Evolutionary conservation across 257 asterid species (phyloP).

Genomic region (Primulina tabacum): DNA sequence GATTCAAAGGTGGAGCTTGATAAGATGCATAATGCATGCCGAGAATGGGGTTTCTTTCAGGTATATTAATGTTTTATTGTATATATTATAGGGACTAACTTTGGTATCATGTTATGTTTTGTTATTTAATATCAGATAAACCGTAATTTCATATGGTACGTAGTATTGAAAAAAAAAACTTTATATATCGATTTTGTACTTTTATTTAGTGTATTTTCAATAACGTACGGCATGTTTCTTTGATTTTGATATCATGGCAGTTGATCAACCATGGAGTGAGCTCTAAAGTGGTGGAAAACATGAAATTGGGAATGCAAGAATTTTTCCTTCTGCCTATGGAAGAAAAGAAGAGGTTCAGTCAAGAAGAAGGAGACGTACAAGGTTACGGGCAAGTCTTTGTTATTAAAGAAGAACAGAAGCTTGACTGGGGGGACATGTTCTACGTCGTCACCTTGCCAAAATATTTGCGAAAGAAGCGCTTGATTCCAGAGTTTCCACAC

Average conservation of each 20-base stretch:
- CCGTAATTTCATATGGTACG: too few relatives aligned
- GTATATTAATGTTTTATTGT: constrained; percentile 13
- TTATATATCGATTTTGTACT: too few relatives aligned
- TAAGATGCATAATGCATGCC: constrained; percentile 51
- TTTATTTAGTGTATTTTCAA: too few relatives aligned
- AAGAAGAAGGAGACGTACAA: constrained; percentile 18
- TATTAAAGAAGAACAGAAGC: constrained; percentile 32
- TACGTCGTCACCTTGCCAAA: constrained; percentile 22
- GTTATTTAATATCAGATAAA: background rate
- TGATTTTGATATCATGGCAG: background rate
- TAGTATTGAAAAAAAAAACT: too few relatives aligned
- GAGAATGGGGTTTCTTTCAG: constrained; percentile 70
- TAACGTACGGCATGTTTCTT: background rate
- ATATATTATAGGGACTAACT: too few relatives aligned
- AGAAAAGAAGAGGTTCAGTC: constrained; percentile 31
- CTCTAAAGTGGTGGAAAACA: constrained; percentile 22
- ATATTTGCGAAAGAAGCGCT: constrained; percentile 21
- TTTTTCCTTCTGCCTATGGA: constrained; percentile 35
- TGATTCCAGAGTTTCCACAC: constrained; percentile 32
- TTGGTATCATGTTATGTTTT: background rate
- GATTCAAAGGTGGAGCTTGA: constrained; percentile 28
- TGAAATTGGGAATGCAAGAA: constrained; percentile 25
- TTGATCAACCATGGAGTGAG: constrained; percentile 33
- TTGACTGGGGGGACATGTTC: constrained; percentile 37
- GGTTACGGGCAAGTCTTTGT: constrained; percentile 42